Conservation (phyloP, 2,329 filamentous ascomycete genomes). For the Sporothrix globosa region DNA sequence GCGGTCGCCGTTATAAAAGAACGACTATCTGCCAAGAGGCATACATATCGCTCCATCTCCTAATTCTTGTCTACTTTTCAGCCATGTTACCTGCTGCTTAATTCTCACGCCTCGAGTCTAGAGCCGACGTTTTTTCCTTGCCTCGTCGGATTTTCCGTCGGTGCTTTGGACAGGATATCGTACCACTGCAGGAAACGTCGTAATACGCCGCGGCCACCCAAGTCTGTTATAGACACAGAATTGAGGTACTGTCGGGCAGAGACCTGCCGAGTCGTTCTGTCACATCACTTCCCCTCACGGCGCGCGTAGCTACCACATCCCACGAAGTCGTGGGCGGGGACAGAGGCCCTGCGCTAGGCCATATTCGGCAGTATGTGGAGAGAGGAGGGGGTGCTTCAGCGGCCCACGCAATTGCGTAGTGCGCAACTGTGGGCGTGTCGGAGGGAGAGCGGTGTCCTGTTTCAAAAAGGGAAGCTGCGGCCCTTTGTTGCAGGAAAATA, state of each 20-base stretch:
- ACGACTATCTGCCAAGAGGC: not conserved
- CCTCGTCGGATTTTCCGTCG: conserved; percentile 21
- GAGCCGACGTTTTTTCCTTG: not conserved
- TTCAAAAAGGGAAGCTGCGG: conserved; percentile 23
- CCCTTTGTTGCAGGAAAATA: conserved; percentile 16
- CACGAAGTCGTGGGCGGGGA: not conserved
- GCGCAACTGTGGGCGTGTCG: not conserved
- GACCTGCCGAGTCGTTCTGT: conserved; percentile 7
- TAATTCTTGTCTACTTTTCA: not conserved
- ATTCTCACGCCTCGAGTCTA: conserved; percentile 5
- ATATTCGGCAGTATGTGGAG: conserved; percentile 19
- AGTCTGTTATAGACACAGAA: not conserved
- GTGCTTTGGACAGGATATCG: not conserved
- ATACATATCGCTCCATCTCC: not conserved
- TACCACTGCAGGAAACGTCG: not conserved
- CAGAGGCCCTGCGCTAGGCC: conserved; percentile 6
- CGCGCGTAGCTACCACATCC: not conserved
- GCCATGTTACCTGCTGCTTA: not conserved
- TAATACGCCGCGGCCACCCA: not conserved
- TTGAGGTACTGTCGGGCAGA: not conserved
- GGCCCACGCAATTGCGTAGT: conserved; percentile 24
- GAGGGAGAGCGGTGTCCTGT: not conserved
- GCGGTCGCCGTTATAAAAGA: not conserved
- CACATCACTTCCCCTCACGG: not conserved
- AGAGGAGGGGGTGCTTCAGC: not conserved